Percentiles rank a stretch among this genome's conserved stretches.
These are phyloP conservation scores for Cercospora zeae-maydis DNA, from an alignment of 2,329 filamentous ascomycete species.

Conservation along the genomic window DNA sequence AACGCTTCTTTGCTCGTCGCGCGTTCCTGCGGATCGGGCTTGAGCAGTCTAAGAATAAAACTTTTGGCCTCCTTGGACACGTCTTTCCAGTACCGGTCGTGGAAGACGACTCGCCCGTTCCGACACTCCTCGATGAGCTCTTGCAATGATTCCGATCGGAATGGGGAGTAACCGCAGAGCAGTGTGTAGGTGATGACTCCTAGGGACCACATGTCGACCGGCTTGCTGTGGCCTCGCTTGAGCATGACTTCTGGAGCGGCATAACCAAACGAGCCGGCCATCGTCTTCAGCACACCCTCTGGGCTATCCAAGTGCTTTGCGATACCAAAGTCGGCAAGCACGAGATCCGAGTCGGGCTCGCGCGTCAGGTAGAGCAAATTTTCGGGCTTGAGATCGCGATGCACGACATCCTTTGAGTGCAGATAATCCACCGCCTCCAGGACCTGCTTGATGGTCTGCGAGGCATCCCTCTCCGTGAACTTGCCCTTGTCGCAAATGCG, in stretches of 20 bases:
- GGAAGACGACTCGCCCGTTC: constrained; percentile 80
- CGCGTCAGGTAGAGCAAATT: constrained; percentile 90
- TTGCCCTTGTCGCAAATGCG: constrained; percentile 96
- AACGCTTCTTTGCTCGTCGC: constrained; percentile 57
- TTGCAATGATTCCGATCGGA: constrained; percentile 87
- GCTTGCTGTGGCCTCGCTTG: constrained; percentile 94
- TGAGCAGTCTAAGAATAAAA: constrained; percentile 80
- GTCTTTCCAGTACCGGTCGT: constrained; percentile 97
- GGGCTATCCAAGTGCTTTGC: constrained; percentile 94
- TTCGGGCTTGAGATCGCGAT: constrained; percentile 96
- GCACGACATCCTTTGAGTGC: constrained; percentile 90
- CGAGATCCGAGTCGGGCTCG: constrained; percentile 73
- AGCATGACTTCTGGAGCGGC: constrained; percentile 98
- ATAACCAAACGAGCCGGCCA: constrained; percentile 98
- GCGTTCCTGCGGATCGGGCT: constrained; percentile 72
- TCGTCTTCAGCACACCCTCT: constrained; percentile 89
- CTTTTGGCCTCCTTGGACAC: constrained; percentile 93
- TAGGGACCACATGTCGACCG: constrained; percentile 98
- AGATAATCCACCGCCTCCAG: constrained; percentile 91
- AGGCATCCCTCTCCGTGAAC: constrained; percentile 97
- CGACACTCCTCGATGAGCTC: constrained; percentile 95
- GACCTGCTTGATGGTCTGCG: constrained; percentile 91
- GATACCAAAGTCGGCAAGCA: constrained; percentile 96
- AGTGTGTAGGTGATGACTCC: constrained; percentile 98
- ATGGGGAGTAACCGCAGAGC: constrained; percentile 96